A percentile compares a stretch with the other conserved stretches of the same genome.
These are phyloP conservation scores for Cercospora sojina DNA, from an alignment of 2,329 filamentous ascomycete genomes.

Conservation along the genomic window DNA sequence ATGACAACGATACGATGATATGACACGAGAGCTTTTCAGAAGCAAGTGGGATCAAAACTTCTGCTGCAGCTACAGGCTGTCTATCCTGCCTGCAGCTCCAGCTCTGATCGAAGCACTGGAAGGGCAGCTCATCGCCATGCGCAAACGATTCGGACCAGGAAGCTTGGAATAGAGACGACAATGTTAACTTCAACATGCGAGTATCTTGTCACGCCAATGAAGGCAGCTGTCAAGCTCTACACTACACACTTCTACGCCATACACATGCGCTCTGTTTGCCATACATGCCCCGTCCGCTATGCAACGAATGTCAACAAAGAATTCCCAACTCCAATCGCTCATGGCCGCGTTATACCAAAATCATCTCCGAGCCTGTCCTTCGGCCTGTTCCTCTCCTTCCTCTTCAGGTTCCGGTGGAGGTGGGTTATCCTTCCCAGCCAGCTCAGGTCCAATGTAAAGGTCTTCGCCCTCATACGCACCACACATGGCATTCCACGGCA, in stretches of 20 bases:
- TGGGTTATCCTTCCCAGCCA: slow-evolving; percentile 10
- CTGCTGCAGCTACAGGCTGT: background rate
- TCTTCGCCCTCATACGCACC: slow-evolving; percentile 16
- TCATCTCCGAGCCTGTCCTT: background rate
- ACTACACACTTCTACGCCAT: slow-evolving; percentile 1
- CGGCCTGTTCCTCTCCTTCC: background rate
- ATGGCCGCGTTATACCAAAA: background rate
- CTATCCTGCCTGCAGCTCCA: too few species aligned
- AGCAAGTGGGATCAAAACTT: background rate
- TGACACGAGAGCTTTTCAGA: background rate
- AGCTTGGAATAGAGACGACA: background rate
- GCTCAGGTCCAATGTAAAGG: slow-evolving; percentile 15
- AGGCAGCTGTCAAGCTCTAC: background rate
- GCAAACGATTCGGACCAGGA: background rate
- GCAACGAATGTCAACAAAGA: background rate
- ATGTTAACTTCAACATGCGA: background rate
- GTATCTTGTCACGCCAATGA: slow-evolving; percentile 3
- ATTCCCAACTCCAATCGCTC: background rate
- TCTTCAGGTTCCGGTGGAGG: background rate
- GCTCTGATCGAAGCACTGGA: too few species aligned
- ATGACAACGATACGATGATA: background rate
- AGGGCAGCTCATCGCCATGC: too few species aligned
- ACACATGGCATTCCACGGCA: slow-evolving; percentile 25
- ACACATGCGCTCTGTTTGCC: background rate
- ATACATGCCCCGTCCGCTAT: slow-evolving; percentile 7